Percentiles rank a stretch among this genome's conserved stretches.
phyloP scores from a whole-genome alignment of 2,329 filamentous ascomycete genomes.

The Penicillium sp. region DNA sequence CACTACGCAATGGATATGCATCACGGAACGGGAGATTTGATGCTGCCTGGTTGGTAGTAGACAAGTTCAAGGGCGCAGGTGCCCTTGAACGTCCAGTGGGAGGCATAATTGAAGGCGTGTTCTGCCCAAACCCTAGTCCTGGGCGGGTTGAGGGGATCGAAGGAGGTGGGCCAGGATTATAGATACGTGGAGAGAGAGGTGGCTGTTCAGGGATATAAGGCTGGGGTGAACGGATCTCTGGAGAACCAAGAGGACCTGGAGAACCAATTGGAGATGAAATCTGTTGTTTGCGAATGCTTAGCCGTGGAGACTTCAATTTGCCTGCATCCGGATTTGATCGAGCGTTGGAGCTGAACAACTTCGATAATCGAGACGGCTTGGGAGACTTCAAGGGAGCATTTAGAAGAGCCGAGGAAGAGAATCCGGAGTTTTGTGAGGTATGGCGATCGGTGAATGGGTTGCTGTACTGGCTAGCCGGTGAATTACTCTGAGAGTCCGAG shows the following conservation, averaged over 20 bases:
- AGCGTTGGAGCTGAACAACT: conserved; percentile 41
- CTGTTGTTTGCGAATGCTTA: conserved; percentile 53
- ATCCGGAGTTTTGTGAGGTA: conserved; percentile 24
- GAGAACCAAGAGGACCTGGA: conserved; percentile 48
- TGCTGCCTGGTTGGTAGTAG: conserved; percentile 26
- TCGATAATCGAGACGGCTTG: conserved; percentile 37
- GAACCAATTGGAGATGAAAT: conserved; percentile 57
- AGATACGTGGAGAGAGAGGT: conserved; percentile 56
- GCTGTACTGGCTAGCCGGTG: conserved; percentile 25
- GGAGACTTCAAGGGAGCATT: conserved; percentile 28
- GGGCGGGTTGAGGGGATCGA: conserved; percentile 41
- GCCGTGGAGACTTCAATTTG: conserved; percentile 44
- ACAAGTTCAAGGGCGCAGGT: conserved; percentile 34
- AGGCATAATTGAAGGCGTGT: conserved; percentile 10
- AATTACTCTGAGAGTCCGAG: conserved; percentile 17
- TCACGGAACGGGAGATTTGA: conserved; percentile 46
- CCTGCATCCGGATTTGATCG: conserved; percentile 39
- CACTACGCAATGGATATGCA: conserved; percentile 43
- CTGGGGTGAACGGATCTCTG: conserved; percentile 41
- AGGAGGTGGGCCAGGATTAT: conserved; percentile 57
- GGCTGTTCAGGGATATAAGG: conserved; percentile 53
- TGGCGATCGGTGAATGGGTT: conserved; percentile 31
- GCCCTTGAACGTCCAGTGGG: conserved; percentile 20
- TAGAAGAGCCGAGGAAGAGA: conserved; percentile 15
- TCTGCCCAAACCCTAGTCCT: conserved; percentile 14